These are phyloP conservation scores for Psilocybe tampanensis DNA, from an alignment of 768 basidiomycete species.

Conservation along the genomic window DNA sequence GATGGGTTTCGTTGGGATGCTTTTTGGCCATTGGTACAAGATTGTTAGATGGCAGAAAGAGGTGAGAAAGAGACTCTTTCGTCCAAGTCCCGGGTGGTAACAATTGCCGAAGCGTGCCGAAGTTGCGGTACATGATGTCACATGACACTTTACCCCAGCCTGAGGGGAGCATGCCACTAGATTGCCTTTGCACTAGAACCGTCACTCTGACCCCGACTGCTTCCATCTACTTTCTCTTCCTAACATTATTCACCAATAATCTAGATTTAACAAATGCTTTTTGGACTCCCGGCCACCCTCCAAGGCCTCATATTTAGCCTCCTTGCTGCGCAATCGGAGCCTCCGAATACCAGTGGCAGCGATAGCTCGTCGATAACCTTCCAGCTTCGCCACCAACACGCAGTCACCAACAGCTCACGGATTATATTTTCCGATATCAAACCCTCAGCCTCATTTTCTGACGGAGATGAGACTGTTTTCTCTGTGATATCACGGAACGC, in stretches of 20 bases:
- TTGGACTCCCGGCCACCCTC: conserved; percentile 42
- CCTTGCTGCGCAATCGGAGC: conserved; percentile 32
- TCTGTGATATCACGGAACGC: conserved; percentile 41
- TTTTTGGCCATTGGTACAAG: no score
- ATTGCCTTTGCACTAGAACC: no score
- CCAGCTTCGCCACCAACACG: conserved; percentile 68
- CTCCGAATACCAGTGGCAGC: not conserved
- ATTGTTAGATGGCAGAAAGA: no score
- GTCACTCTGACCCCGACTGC: no score
- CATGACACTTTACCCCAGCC: no score
- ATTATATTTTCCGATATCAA: conserved; percentile 61
- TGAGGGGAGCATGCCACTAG: no score
- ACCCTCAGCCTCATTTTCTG: conserved; percentile 24
- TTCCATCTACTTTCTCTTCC: not conserved
- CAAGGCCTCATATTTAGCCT: conserved; percentile 43
- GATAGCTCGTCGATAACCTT: conserved; percentile 47
- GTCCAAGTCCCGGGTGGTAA: no score
- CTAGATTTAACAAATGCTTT: conserved; percentile 27
- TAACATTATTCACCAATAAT: not conserved
- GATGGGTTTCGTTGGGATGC: no score
- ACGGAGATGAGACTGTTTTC: conserved; percentile 35
- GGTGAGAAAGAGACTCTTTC: no score
- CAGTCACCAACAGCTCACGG: conserved; percentile 51
- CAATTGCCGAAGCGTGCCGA: no score
- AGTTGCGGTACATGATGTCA: no score